Evolutionary conservation across 2,329 filamentous ascomycete species (phyloP), one percentile per base, ranked within the genome.

Genomic region (Colletotrichum tofieldiae): DNA sequence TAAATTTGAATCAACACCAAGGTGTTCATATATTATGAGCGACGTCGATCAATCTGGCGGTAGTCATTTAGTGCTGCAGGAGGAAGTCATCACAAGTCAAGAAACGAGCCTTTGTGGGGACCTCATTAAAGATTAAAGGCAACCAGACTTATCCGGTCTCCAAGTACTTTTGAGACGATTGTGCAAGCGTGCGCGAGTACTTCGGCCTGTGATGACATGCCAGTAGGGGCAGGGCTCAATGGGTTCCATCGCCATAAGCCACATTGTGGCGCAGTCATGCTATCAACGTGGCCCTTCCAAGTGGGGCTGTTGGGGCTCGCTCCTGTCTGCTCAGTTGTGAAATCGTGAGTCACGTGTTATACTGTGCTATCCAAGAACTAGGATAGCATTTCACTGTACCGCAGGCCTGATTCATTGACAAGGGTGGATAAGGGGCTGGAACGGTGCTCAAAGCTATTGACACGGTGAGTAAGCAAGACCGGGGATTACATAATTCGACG

Each of bases 401-500:
- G 1, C 7, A 23, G 5, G 26, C 16, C 12, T 7, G 7, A 20
- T 14, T 14, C 9, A 29, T 16, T 37, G 45, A n/a, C 26, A 6
- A 35, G 26, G 26, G 49, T 65, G 67, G 67, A 47, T 55, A 64
- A 67, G 67, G 63, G 67, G 63, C 64, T 39, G 9, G 11, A 35
- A 63, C 60, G 41, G 60, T 63, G 11, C 18, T 8, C 12, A n/a
- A n/a, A 1, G 2, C 5, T n/a, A 49, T 0, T 32, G 26, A 23
- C 26, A 52, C 49, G 14, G 49, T 32, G 6, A 20, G 0, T 5
- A 2, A 1, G 5, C 20, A 14, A 1, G 8, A 32, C 29, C 11
- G 9, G 12, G 5, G 61, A 67, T 71, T 71, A 71, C 67, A 71
- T 71, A 71, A 71, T 70, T 70, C 63, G 37, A 70, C 54, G 67